Conservation (phyloP, 139 green algal genomes). For the Coelastrella sp. region DNA sequence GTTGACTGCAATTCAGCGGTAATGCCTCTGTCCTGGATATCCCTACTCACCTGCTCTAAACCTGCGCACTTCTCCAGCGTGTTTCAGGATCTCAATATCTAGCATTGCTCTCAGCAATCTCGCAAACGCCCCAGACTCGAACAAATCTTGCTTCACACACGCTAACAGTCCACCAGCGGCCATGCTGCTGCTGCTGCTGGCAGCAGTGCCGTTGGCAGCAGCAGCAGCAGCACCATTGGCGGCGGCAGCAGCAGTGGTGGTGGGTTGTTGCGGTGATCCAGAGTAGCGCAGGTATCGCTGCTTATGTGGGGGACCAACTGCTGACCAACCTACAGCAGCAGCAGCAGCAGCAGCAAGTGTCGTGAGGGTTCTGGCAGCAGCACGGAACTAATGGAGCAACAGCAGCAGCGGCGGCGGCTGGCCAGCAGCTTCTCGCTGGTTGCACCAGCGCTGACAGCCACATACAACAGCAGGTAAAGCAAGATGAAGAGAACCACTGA, state of each 20-base stretch:
- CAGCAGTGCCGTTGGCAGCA: slow-evolving; percentile 3
- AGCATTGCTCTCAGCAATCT: slow-evolving; percentile 76
- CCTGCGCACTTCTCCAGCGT: slow-evolving; percentile 72
- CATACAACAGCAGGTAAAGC: no score
- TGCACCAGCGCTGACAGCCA: no score
- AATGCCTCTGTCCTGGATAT: no score
- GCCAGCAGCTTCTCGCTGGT: no score
- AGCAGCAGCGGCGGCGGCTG: no score
- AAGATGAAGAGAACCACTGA: no score
- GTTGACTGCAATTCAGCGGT: no score
- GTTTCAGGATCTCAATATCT: slow-evolving; percentile 60
- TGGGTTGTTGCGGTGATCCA: background rate
- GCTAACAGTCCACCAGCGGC: slow-evolving; percentile 55
- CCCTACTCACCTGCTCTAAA: slow-evolving; percentile 75
- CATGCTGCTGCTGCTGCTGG: background rate
- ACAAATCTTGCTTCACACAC: slow-evolving; percentile 58
- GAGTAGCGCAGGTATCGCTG: slow-evolving; percentile 84
- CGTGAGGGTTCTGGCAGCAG: background rate
- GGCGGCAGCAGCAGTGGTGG: slow-evolving; percentile 1
- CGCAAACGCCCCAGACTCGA: slow-evolving; percentile 73
- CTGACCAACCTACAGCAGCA: slow-evolving; percentile 62
- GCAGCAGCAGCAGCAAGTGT: slow-evolving; percentile 9
- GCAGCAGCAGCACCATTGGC: slow-evolving; percentile 14
- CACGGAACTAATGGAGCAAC: no score
- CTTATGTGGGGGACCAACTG: slow-evolving; percentile 85